Percentiles rank a stretch among this genome's conserved stretches.
Evolutionary conservation across 768 basidiomycete species (phyloP).

Genomic region (Dacryopinax primogenitus): DNA sequence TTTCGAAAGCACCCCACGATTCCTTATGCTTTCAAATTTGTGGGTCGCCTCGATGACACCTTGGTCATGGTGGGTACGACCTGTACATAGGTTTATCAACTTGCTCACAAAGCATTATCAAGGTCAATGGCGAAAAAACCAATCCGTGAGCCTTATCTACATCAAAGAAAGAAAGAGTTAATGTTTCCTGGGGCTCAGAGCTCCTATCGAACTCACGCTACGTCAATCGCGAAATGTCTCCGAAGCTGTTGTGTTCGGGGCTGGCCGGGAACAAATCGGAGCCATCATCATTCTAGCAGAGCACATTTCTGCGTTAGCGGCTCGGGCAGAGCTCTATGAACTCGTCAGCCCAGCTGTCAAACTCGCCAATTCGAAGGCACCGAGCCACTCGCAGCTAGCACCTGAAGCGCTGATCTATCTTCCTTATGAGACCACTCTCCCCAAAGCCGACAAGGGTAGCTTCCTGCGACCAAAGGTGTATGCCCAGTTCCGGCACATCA

Average conservation of each 20-base stretch:
- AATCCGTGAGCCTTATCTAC: slow-evolving; percentile 28
- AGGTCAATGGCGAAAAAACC: slow-evolving; percentile 41
- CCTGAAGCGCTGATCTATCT: slow-evolving; percentile 41
- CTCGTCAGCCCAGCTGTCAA: slow-evolving; percentile 36
- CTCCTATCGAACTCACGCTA: slow-evolving; percentile 41
- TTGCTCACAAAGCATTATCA: not conserved
- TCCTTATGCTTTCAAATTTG: slow-evolving; percentile 34
- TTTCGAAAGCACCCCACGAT: slow-evolving; percentile 37
- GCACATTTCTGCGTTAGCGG: slow-evolving; percentile 13
- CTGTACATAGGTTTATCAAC: not conserved
- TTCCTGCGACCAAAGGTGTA: slow-evolving; percentile 41
- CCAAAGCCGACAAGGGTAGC: slow-evolving; percentile 40
- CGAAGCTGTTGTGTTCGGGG: slow-evolving; percentile 45
- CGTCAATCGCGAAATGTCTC: slow-evolving; percentile 36
- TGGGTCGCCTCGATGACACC: slow-evolving; percentile 46
- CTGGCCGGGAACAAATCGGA: slow-evolving; percentile 37
- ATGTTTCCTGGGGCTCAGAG: slow-evolving; percentile 12
- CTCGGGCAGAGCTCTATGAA: slow-evolving; percentile 28
- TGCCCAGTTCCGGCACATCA: slow-evolving; percentile 37
- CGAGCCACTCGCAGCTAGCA: slow-evolving; percentile 40
- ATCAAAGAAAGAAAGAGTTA: not conserved
- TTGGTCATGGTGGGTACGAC: slow-evolving; percentile 26
- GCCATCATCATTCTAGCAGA: slow-evolving; percentile 32
- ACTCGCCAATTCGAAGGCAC: slow-evolving; percentile 40
- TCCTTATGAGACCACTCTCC: slow-evolving; percentile 36